These are phyloP conservation scores for Gloeophyllum trabeum DNA, from an alignment of 768 basidiomycete species.

Conservation along the genomic window DNA sequence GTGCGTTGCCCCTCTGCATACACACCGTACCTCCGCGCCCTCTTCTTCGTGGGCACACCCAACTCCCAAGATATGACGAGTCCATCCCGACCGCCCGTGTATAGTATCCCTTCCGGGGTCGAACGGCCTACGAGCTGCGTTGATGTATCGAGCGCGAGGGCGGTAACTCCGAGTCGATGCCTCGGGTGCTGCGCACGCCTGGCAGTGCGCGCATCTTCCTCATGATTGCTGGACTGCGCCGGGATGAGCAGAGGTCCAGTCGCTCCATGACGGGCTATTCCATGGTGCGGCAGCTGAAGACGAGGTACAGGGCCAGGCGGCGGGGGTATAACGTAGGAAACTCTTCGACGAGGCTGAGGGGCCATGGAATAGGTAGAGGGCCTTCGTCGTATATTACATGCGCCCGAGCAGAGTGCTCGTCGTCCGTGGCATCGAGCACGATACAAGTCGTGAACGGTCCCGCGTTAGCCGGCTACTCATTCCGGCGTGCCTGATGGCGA, in stretches of 20 bases:
- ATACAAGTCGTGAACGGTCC: too few species aligned
- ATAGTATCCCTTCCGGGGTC: slow-evolving; percentile 77
- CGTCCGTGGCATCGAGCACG: neutral
- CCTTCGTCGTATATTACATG: neutral
- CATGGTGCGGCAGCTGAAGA: slow-evolving; percentile 62
- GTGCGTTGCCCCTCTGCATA: slow-evolving; percentile 10
- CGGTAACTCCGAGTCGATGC: slow-evolving; percentile 79
- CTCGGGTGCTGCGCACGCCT: slow-evolving; percentile 43
- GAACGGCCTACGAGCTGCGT: slow-evolving; percentile 60
- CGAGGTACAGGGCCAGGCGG: slow-evolving; percentile 50
- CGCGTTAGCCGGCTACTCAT: too few species aligned
- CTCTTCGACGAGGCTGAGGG: slow-evolving; percentile 45
- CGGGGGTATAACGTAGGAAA: slow-evolving; percentile 83
- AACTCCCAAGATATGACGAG: slow-evolving; percentile 85
- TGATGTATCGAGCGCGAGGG: slow-evolving; percentile 79
- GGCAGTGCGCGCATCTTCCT: slow-evolving; percentile 9
- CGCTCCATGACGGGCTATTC: slow-evolving; percentile 50
- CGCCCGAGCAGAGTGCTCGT: neutral
- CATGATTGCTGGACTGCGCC: slow-evolving; percentile 16
- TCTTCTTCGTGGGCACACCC: slow-evolving; percentile 45
- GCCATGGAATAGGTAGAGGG: slow-evolving; percentile 5
- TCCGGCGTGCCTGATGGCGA: too few species aligned
- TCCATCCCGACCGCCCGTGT: slow-evolving; percentile 85
- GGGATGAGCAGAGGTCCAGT: slow-evolving; percentile 57
- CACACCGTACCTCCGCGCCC: slow-evolving; percentile 21